Conservation (phyloP, 306 rosid species). For the Adenanthera pavonina region DNA sequence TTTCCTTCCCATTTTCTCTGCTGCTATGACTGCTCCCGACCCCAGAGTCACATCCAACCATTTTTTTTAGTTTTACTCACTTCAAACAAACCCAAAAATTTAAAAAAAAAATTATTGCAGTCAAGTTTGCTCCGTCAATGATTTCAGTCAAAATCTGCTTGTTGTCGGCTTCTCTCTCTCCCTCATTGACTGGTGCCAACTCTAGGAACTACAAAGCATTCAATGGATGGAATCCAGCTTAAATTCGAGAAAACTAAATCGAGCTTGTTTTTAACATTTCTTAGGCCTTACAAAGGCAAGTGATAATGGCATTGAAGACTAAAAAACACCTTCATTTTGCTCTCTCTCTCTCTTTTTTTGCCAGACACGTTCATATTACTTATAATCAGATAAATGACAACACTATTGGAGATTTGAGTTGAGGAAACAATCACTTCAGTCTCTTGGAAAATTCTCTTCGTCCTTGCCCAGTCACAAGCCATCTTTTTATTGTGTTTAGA, state of each 20-base stretch:
- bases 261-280: background rate
- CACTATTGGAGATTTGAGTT: background rate
- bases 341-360: too few species aligned
- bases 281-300: background rate
- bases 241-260: background rate
- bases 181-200: background rate
- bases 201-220: background rate
- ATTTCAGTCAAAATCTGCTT: background rate
- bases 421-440: background rate
- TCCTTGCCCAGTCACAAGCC: background rate
- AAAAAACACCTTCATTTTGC: too few species aligned
- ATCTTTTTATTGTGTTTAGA: background rate
- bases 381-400: slow-evolving; percentile 28
- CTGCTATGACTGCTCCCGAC: background rate
- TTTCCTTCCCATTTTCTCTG: background rate
- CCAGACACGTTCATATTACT: background rate
- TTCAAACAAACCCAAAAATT: background rate
- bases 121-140: background rate
- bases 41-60: background rate
- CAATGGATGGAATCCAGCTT: background rate
- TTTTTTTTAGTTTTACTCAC: background rate
- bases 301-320: background rate
- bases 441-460: background rate
- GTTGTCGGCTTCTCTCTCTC: background rate
- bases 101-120: background rate